Percentiles rank a stretch among this genome's conserved stretches.
phyloP scores from a whole-genome alignment of 108 stramenopile genomes.

The Nitzschia sp. region DNA sequence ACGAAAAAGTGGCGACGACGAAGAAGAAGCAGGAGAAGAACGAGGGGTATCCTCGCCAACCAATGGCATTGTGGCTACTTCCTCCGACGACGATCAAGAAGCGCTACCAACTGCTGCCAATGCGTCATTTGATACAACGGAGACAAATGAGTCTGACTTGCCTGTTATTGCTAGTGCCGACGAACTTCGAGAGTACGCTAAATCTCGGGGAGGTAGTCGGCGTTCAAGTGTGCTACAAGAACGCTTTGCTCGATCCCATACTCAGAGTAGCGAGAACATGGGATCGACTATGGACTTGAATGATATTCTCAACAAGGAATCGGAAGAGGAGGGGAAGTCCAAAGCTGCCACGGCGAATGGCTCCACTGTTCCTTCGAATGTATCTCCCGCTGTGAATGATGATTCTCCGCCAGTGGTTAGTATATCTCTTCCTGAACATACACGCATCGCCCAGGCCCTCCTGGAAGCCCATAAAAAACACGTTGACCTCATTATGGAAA shows the following conservation, averaged over 20 bases:
- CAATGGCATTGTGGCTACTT: slow-evolving; percentile 1
- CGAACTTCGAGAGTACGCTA: slow-evolving; percentile 35
- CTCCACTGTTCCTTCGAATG: background rate
- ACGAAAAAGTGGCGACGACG: background rate
- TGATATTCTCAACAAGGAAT: background rate
- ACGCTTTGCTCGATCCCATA: slow-evolving; percentile 17
- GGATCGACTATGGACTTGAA: slow-evolving; percentile 2
- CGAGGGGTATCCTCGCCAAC: no score
- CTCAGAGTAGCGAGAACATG: background rate
- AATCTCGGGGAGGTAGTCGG: slow-evolving; percentile 30
- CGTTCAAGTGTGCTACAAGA: slow-evolving; percentile 43
- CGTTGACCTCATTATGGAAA: slow-evolving; percentile 71
- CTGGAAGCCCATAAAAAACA: slow-evolving; percentile 68
- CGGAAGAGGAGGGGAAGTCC: background rate
- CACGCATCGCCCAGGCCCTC: slow-evolving; percentile 55
- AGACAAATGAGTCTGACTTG: slow-evolving; percentile 25
- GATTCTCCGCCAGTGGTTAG: background rate
- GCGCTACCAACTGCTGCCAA: background rate
- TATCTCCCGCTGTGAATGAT: background rate
- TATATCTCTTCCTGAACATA: slow-evolving; percentile 37
- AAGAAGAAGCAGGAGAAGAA: background rate
- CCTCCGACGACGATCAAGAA: background rate
- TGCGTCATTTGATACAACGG: slow-evolving; percentile 31
- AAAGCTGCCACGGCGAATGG: background rate
- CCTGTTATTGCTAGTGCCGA: slow-evolving; percentile 39